Base-by-base conservation (phyloP, 1,284 basidiomycete species). In the Termitomyces sp. region DNA sequence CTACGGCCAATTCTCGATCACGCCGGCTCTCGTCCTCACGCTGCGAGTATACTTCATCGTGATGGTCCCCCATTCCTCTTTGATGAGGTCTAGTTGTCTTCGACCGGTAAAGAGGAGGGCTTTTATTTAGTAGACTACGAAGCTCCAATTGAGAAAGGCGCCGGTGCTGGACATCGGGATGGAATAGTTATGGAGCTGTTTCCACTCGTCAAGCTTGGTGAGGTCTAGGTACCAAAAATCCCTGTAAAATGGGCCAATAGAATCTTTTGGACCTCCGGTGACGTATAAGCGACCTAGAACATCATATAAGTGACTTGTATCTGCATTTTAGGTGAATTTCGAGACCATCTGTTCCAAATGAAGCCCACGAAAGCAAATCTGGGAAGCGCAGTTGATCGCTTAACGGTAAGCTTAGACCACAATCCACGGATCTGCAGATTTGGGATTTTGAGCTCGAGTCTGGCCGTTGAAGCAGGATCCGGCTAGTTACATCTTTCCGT, bases 211-310 rank as follows among this genome's bases (percentile, higher is more conserved):
- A 10, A 65, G 59, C 21, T 58, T 63, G 1, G 55, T 43, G 28
- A 72, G 64, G 54, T 72, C 64, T 21, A 73, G 54, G 41, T 54
- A 67, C 60, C 63, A 67, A n/a, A 72, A 52, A 53, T 73, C 70
- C 13, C 61, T 58, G 57, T 65, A 68, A 34, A 60, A 67, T 6
- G 58, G 68, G 11, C 59, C 68, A n/a, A 58, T 51, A 28, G 57
- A 47, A 19, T 57, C 59, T 48, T 28, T 28, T 28, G 3, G 8
- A 8, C 26, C 26, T 4, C 26, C 26, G 3, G 26, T 8, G 26
- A 28, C 26, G 8, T n/a, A n/a, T n/a, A n/a, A n/a, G n/a, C n/a
- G n/a, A n/a, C n/a, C n/a, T n/a, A n/a, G n/a, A n/a, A n/a, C n/a
- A n/a, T n/a, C n/a, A n/a, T 28, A 28, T 28, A 28, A 28, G 8